These are phyloP conservation scores for Globisporangium takayamanum DNA, from an alignment of 352 stramenopile species.

Conservation along the genomic window DNA sequence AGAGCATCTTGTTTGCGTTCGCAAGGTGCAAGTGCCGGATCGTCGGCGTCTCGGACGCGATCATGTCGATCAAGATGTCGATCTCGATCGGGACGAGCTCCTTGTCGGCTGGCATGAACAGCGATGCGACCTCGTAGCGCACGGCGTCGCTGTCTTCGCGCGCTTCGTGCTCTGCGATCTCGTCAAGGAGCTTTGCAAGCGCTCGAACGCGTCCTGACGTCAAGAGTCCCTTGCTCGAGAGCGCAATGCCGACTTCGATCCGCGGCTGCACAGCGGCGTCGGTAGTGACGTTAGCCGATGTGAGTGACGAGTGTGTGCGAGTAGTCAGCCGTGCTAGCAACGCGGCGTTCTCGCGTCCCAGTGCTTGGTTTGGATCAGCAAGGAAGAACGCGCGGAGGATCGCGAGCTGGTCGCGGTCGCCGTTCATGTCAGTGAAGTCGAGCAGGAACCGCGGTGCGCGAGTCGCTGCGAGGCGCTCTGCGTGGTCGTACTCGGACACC, in stretches of 20 bases:
- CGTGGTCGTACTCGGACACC: neutral
- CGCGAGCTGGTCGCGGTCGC: neutral
- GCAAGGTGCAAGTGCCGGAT: neutral
- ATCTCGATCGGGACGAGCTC: neutral
- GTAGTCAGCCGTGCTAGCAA: neutral
- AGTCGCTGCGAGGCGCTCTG: conserved; percentile 2
- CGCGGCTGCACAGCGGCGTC: neutral
- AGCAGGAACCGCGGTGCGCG: neutral
- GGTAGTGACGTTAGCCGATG: neutral
- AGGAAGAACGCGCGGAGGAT: neutral
- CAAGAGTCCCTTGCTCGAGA: neutral
- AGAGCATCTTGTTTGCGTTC: neutral
- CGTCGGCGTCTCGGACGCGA: conserved; percentile 3
- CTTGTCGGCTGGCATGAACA: neutral
- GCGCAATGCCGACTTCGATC: conserved; percentile 2
- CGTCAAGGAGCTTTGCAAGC: neutral
- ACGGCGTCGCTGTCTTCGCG: neutral
- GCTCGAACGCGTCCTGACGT: neutral
- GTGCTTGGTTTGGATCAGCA: neutral
- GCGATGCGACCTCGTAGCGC: conserved; percentile 1
- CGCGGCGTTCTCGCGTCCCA: neutral
- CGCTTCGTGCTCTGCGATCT: neutral
- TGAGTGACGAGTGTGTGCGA: too few relatives aligned
- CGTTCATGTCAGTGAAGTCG: neutral
- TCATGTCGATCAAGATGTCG: conserved; percentile 4